These are phyloP conservation scores for Trichaptum fuscoviolaceum DNA, from an alignment of 768 basidiomycete species.

Conservation along the genomic window DNA sequence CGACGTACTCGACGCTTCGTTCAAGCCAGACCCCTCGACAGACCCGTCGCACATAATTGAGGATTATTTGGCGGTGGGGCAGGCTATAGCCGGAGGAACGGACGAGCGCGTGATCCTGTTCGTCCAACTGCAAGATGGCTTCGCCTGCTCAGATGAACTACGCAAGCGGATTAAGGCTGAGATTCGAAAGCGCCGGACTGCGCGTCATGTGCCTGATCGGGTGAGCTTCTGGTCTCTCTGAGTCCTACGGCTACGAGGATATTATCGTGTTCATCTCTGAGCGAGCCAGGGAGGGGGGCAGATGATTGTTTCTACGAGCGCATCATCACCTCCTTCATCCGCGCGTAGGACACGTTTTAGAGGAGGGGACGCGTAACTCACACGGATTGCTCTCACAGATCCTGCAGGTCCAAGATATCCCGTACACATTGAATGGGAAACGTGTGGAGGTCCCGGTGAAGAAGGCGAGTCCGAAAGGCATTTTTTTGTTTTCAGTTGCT, in stretches of 20 bases:
- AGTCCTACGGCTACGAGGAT: background rate
- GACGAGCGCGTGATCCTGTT: constrained; percentile 79
- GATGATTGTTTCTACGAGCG: background rate
- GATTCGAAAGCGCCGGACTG: constrained; percentile 58
- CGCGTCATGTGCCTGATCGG: constrained; percentile 71
- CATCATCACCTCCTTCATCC: background rate
- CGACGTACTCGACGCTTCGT: constrained; percentile 65
- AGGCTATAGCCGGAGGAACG: constrained; percentile 54
- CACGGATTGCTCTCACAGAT: constrained; percentile 38
- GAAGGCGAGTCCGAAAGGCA: constrained; percentile 40
- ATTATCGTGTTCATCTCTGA: background rate
- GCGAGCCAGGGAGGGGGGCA: background rate
- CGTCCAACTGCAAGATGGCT: constrained; percentile 53
- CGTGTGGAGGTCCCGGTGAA: constrained; percentile 76
- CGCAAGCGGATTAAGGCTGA: constrained; percentile 54
- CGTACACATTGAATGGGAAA: constrained; percentile 78
- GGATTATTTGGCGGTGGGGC: constrained; percentile 69
- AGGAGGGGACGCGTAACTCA: background rate
- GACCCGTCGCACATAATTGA: constrained; percentile 37
- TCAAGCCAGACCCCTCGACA: constrained; percentile 36
- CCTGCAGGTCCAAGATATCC: constrained; percentile 64
- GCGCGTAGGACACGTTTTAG: background rate
- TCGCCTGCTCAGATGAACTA: constrained; percentile 44
- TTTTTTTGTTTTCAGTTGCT: background rate
- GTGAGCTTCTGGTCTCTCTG: constrained; percentile 32